Percentiles rank a stretch among this genome's conserved stretches.
Evolutionary conservation across 2,329 filamentous ascomycete genomes (phyloP).

Genomic region (Didymella glomerata): DNA sequence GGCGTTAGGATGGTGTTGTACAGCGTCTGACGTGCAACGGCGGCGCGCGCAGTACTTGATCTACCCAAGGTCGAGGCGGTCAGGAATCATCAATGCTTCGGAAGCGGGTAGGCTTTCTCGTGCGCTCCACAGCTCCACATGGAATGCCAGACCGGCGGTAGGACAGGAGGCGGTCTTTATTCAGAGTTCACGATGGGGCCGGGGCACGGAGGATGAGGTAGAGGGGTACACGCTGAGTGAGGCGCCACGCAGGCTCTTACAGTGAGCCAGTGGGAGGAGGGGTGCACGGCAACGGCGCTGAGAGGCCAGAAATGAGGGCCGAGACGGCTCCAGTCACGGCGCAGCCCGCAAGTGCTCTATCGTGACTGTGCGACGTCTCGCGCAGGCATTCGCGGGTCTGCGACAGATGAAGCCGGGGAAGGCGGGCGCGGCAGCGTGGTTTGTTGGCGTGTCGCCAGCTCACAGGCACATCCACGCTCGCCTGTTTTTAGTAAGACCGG

Average conservation of each 20-base stretch:
- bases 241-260: constrained; percentile 33
- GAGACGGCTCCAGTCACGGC: constrained; percentile 36
- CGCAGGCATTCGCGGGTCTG: constrained; percentile 40
- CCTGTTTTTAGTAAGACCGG: constrained; percentile 33
- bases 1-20: constrained; percentile 29
- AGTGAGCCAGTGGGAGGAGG: constrained; percentile 31
- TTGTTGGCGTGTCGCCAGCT: constrained; percentile 45
- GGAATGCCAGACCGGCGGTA: constrained; percentile 18
- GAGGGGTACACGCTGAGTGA: constrained; percentile 34
- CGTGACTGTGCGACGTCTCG: constrained; percentile 41
- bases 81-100: constrained; percentile 42
- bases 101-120: constrained; percentile 30
- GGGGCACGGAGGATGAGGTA: constrained; percentile 10
- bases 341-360: constrained; percentile 35
- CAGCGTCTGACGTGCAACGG: constrained; percentile 30
- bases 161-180: constrained; percentile 19
- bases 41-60: constrained; percentile 26
- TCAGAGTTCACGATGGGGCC: constrained; percentile 18
- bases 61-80: constrained; percentile 37
- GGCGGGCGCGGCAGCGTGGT: constrained; percentile 31
- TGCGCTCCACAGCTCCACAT: constrained; percentile 38
- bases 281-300: constrained; percentile 6
- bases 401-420: constrained; percentile 31
- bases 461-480: constrained; percentile 36
- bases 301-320: constrained; percentile 22